Conservation (phyloP, 2,329 filamentous ascomycete genomes). For the Fusarium chlamydosporum region DNA sequence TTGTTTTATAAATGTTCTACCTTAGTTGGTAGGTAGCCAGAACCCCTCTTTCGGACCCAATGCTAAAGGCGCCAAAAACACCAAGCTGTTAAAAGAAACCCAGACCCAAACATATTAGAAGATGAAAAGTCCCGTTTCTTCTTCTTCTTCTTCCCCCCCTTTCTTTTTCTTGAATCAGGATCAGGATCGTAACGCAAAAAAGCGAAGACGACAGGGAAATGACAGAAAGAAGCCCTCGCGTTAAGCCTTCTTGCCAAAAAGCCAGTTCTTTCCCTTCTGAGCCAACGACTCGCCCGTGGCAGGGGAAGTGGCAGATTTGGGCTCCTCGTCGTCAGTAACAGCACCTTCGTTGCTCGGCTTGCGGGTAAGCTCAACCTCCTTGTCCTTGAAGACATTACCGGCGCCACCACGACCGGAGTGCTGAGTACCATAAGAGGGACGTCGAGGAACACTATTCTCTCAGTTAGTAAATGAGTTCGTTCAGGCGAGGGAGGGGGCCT, state of each 20-base stretch:
- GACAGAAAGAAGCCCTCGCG: neutral
- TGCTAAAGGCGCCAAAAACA: constrained; percentile 45
- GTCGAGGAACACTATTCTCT: constrained; percentile 64
- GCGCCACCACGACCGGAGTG: constrained; percentile 82
- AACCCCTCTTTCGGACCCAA: constrained; percentile 12
- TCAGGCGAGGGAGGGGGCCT: neutral
- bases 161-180: neutral
- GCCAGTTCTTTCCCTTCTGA: constrained; percentile 64
- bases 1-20: constrained; percentile 17
- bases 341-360: constrained; percentile 53
- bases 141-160: too few species aligned
- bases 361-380: constrained; percentile 55
- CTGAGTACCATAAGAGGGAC: constrained; percentile 69
- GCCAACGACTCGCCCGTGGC: constrained; percentile 47
- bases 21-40: constrained; percentile 7
- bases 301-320: constrained; percentile 19
- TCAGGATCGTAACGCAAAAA: neutral
- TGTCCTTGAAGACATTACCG: constrained; percentile 75
- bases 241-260: constrained; percentile 65
- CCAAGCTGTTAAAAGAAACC: constrained; percentile 40
- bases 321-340: constrained; percentile 45
- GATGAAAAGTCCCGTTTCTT: constrained; percentile 1
- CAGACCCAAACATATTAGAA: constrained; percentile 24
- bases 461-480: constrained; percentile 27
- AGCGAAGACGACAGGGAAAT: neutral